These are phyloP conservation scores for Colletotrichum tropicicola DNA, from an alignment of 2,329 filamentous ascomycete genomes.

Conservation along the genomic window DNA sequence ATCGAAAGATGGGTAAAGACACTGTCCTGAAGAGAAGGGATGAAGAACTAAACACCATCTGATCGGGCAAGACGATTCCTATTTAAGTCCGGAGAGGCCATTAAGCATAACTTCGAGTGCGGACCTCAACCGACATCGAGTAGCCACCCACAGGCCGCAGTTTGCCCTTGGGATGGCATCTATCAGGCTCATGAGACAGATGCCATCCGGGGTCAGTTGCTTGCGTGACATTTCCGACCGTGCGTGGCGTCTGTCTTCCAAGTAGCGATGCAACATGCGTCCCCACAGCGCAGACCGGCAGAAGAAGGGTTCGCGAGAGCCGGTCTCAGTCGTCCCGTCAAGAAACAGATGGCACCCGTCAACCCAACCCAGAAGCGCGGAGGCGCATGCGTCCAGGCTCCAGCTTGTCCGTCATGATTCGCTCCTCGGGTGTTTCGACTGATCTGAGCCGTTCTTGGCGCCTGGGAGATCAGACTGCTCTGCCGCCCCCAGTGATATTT, in stretches of 20 bases:
- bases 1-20: constrained; percentile 22
- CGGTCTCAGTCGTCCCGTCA: constrained; percentile 18
- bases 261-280: constrained; percentile 1
- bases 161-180: constrained; percentile 20
- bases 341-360: constrained; percentile 25
- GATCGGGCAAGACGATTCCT: constrained; percentile 4
- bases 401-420: background rate
- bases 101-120: constrained; percentile 21
- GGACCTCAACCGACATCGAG: background rate
- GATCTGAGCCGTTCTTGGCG: constrained; percentile 29
- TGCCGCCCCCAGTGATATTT: background rate
- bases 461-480: constrained; percentile 18
- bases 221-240: constrained; percentile 1
- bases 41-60: constrained; percentile 1
- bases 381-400: background rate
- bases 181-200: constrained; percentile 17
- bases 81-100: constrained; percentile 14
- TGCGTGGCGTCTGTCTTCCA: background rate
- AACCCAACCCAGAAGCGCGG: background rate
- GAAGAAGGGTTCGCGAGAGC: constrained; percentile 5
- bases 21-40: constrained; percentile 24
- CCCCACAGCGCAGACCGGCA: constrained; percentile 8
- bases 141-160: background rate
- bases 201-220: background rate
- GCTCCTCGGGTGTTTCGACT: constrained; percentile 25